Evolutionary conservation across 768 basidiomycete genomes (phyloP), one percentile per base, ranked within the genome.

Genomic region (Russula olivacea): DNA sequence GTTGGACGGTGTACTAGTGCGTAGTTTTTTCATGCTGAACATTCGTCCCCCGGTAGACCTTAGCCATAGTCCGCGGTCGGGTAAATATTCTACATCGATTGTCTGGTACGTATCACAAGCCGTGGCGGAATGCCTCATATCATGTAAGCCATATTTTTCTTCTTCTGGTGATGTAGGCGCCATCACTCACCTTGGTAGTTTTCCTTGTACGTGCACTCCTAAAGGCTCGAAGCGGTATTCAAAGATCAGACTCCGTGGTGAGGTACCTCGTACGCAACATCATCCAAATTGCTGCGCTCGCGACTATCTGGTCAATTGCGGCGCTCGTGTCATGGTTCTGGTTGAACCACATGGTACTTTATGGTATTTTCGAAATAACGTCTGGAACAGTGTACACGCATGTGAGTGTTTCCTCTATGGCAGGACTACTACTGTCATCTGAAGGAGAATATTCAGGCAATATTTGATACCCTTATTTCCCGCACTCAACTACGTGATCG

Each of bases 351-450:
- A 8, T 30, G 4, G 3, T n/a, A 0, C 8, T 30, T 21, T 59
- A 48, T 38, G 41, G 49, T 17, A 0, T 59, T 32, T 59, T 59
- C 40, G 58, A 59, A 21, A 41, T 51, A 9, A 59, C 58, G 1
- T 59, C 58, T 32, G 58, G 58, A n/a, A 5, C 49, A 17, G 30
- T 59, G 8, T 59, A 59, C 40, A 21, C 49, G 21, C 58, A 51
- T n/a, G 58, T 59, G 50, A 51, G 49, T 59, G 25, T 8, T 21
- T 43, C 19, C 8, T 8, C 2, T 15, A 1, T 14, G n/a, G 14
- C 14, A 3, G 5, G 11, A 32, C 19, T 32, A 4, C 19, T 32
- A 4, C 36, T 8, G 7, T 32, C 28, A 15, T 32, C 30, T 32
- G 28, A 51, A 41, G 38, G 28, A 19, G 48, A 19, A 4, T 38